phyloP scores from a whole-genome alignment of 164 flowering plant genomes.

The Nymphaea colorata region DNA sequence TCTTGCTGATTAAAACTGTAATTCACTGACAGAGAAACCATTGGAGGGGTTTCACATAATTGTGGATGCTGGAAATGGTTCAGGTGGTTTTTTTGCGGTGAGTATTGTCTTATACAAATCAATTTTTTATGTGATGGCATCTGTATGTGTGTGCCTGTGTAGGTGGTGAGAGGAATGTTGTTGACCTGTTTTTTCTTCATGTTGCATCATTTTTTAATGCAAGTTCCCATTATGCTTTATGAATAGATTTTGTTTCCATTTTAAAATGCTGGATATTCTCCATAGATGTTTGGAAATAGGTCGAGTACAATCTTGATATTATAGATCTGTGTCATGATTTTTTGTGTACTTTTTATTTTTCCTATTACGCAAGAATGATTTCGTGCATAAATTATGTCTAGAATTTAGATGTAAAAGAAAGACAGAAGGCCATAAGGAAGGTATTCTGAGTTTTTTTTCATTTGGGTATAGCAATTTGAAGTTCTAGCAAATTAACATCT shows the following conservation, averaged over 20 bases:
- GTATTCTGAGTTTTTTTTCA: no score
- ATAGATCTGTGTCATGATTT: no score
- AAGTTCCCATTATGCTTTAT: background rate
- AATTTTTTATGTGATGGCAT: background rate
- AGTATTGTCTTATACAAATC: conserved; percentile 8
- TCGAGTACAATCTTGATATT: no score
- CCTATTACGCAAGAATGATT: no score
- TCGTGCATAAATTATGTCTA: no score
- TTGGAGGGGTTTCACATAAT: conserved; percentile 92
- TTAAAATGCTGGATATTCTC: background rate
- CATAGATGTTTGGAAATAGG: no score
- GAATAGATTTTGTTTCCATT: background rate
- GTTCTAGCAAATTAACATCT: no score
- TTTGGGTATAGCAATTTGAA: no score
- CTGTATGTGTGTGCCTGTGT: background rate
- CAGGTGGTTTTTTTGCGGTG: conserved; percentile 97
- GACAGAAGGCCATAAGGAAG: no score
- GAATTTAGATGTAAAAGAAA: no score
- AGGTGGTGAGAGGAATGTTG: background rate
- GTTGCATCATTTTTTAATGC: background rate
- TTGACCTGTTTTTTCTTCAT: background rate
- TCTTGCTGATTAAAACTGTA: background rate
- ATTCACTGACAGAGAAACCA: conserved; percentile 59
- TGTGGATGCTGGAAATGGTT: conserved; percentile 99
- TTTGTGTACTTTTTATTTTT: no score